Percentiles rank a stretch among this genome's conserved stretches.
Conservation (phyloP, 176 grass and related monocot genomes). For the Aegilops longissima region DNA sequence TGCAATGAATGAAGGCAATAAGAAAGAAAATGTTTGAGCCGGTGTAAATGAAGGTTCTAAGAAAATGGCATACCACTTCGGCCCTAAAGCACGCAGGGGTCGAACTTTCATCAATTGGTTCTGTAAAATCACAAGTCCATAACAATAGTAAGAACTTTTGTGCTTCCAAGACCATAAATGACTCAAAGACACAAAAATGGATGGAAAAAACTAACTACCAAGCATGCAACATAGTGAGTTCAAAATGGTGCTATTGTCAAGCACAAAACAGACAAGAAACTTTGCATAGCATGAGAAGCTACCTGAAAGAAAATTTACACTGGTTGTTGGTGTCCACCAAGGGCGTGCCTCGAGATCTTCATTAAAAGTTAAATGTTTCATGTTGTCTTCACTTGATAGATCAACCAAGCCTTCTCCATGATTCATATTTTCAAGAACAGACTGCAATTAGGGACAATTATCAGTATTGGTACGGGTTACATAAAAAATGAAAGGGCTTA, state of each 20-base stretch:
- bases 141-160: slow-evolving; percentile 15
- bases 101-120: slow-evolving; percentile 58
- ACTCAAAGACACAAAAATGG: not conserved
- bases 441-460: slow-evolving; percentile 41
- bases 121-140: slow-evolving; percentile 43
- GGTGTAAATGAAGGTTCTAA: not conserved
- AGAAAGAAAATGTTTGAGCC: slow-evolving; percentile 9
- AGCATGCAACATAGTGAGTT: slow-evolving; percentile 19
- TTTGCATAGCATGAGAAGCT: slow-evolving; percentile 1
- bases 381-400: slow-evolving; percentile 61
- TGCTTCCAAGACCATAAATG: not conserved
- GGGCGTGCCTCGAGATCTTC: slow-evolving; percentile 83
- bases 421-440: slow-evolving; percentile 57
- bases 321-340: slow-evolving; percentile 86
- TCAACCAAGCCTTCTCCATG: slow-evolving; percentile 73
- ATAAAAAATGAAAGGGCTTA: not conserved
- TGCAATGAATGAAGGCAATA: not conserved
- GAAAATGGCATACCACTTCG: slow-evolving; percentile 54
- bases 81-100: slow-evolving; percentile 50
- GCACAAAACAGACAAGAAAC: not conserved
- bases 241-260: slow-evolving; percentile 5
- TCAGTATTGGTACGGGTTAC: not conserved
- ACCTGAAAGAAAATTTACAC: slow-evolving; percentile 85
- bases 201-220: slow-evolving; percentile 18
- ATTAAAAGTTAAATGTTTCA: slow-evolving; percentile 76